Conservation (phyloP, 2,329 filamentous ascomycete species). For the Thielaviopsis cerberus region DNA sequence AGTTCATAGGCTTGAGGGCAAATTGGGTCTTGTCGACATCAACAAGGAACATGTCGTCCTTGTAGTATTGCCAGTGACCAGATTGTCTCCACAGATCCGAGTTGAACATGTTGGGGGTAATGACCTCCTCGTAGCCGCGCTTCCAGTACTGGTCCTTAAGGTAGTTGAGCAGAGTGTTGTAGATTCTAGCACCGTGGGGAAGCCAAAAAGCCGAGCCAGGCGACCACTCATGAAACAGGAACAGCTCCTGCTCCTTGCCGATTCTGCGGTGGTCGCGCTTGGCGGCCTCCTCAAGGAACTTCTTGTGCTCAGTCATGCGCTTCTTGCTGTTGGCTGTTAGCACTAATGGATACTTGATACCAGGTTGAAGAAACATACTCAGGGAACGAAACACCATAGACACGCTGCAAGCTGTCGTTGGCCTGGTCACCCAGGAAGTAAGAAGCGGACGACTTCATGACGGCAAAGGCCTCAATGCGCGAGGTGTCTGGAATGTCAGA, state of each 20-base stretch:
- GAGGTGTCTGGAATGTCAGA: constrained; percentile 43
- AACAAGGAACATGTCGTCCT: constrained; percentile 76
- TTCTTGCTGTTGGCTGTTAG: constrained; percentile 44
- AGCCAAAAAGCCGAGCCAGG: constrained; percentile 86
- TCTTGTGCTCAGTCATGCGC: constrained; percentile 77
- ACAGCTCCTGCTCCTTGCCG: constrained; percentile 87
- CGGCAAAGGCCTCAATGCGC: constrained; percentile 83
- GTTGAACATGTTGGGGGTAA: constrained; percentile 89
- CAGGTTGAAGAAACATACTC: constrained; percentile 3
- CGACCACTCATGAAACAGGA: constrained; percentile 90
- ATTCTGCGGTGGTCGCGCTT: constrained; percentile 92
- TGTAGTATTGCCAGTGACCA: constrained; percentile 71
- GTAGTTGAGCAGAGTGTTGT: constrained; percentile 70
- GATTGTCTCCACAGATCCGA: constrained; percentile 83
- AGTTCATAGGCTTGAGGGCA: constrained; percentile 94
- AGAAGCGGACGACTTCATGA: constrained; percentile 60
- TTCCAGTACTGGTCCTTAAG: constrained; percentile 79
- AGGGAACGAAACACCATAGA: constrained; percentile 81
- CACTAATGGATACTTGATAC: background rate
- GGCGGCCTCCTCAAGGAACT: constrained; percentile 91
- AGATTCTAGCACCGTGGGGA: constrained; percentile 81
- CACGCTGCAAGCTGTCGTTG: constrained; percentile 89
- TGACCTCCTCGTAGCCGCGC: constrained; percentile 85
- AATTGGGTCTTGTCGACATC: constrained; percentile 53
- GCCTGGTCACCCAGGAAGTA: constrained; percentile 70